These are phyloP conservation scores for Nemania serpens DNA, from an alignment of 2,329 filamentous ascomycete species.

Conservation along the genomic window DNA sequence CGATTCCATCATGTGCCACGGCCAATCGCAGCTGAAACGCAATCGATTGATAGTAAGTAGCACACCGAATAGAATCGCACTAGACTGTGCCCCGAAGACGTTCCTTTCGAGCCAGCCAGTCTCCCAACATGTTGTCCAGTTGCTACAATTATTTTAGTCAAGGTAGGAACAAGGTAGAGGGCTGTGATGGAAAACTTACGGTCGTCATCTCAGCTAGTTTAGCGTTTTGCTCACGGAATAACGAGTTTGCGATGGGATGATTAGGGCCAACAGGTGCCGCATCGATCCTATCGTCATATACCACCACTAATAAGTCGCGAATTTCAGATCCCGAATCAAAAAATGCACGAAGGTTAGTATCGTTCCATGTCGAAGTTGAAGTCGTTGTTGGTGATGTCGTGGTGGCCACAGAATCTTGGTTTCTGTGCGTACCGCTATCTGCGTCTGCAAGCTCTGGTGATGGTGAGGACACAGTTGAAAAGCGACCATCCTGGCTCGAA, in stretches of 20 bases:
- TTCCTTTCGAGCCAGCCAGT: conserved; percentile 77
- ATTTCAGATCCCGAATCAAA: conserved; percentile 90
- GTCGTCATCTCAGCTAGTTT: conserved; percentile 84
- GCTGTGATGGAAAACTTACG: conserved; percentile 48
- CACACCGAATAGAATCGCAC: background rate
- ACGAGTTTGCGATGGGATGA: conserved; percentile 77
- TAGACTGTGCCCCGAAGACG: conserved; percentile 32
- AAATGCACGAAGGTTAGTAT: conserved; percentile 82
- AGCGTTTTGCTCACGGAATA: conserved; percentile 88
- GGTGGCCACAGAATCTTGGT: conserved; percentile 56
- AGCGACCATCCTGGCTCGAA: conserved; percentile 70
- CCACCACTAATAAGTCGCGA: conserved; percentile 84
- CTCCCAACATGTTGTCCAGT: conserved; percentile 84
- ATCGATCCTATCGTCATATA: conserved; percentile 91
- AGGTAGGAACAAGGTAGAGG: conserved; percentile 26
- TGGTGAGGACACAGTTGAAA: conserved; percentile 66
- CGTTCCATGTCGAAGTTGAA: conserved; percentile 77
- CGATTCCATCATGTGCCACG: conserved; percentile 1
- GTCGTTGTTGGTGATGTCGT: conserved; percentile 61
- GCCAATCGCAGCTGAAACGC: background rate
- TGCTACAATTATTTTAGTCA: conserved; percentile 52
- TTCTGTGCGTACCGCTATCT: conserved; percentile 49
- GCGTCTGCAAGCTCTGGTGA: conserved; percentile 63
- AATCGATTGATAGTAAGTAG: background rate
- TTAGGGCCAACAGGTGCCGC: conserved; percentile 79